These are phyloP conservation scores for Trametes coccinea DNA, from an alignment of 768 basidiomycete species.

Conservation along the genomic window DNA sequence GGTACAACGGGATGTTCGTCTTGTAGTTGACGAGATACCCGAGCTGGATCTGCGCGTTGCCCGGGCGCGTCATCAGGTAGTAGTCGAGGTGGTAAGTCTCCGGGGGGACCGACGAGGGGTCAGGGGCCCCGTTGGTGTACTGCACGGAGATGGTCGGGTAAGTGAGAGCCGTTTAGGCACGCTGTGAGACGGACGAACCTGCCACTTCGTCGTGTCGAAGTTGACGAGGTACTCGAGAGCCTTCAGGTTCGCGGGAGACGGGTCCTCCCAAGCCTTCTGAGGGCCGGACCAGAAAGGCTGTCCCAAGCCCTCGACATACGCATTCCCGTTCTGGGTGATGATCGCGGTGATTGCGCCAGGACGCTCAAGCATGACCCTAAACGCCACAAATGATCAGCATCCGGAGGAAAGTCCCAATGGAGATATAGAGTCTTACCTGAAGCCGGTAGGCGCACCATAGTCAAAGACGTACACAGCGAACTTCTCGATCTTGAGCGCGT, in stretches of 20 bases:
- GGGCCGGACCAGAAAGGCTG: conserved; percentile 39
- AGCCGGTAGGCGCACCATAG: conserved; percentile 44
- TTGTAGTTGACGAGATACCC: conserved; percentile 43
- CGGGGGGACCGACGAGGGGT: conserved; percentile 38
- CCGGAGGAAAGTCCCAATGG: neutral
- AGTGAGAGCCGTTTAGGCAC: neutral
- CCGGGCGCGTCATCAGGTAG: conserved; percentile 40
- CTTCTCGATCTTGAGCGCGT: conserved; percentile 39
- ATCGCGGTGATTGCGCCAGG: conserved; percentile 45
- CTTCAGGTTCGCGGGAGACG: conserved; percentile 31
- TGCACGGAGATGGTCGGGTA: conserved; percentile 13
- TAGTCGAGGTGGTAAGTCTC: conserved; percentile 47
- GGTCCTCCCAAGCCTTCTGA: conserved; percentile 35
- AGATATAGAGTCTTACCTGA: conserved; percentile 27
- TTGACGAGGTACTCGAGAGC: conserved; percentile 27
- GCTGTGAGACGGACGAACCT: conserved; percentile 16
- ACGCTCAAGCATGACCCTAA: conserved; percentile 41
- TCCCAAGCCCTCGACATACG: conserved; percentile 46
- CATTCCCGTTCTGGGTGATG: conserved; percentile 52
- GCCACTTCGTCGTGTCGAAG: conserved; percentile 37
- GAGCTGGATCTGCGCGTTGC: conserved; percentile 45
- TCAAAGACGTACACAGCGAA: conserved; percentile 52
- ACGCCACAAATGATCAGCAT: conserved; percentile 1
- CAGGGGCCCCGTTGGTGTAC: conserved; percentile 40
- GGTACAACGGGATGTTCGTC: conserved; percentile 46